Conservation (phyloP, 148 eudicot genomes). For the Pouteria glomerata region DNA sequence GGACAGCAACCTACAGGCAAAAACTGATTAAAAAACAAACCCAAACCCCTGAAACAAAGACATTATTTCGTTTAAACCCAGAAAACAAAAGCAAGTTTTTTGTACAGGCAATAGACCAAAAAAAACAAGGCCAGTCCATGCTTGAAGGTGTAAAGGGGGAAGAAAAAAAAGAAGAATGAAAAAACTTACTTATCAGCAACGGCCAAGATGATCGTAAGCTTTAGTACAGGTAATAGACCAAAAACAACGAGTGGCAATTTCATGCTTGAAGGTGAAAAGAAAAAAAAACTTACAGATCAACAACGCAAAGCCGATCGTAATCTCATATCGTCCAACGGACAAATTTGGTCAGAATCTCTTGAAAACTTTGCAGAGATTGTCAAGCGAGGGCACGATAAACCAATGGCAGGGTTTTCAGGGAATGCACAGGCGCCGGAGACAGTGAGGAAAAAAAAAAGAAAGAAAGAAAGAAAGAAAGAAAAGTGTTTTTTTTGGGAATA, state of each 20-base stretch:
- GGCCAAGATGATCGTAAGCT: not conserved
- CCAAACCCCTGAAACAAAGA: not conserved
- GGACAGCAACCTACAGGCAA: not conserved
- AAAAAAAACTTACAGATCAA: too few relatives aligned
- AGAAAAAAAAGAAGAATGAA: not conserved
- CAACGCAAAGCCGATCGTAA: too few relatives aligned
- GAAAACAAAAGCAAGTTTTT: not conserved
- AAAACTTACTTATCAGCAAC: slow-evolving; percentile 10
- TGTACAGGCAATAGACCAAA: too few relatives aligned
- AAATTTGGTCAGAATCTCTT: not conserved
- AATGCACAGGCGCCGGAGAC: not conserved
- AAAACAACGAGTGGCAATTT: too few relatives aligned
- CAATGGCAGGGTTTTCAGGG: too few relatives aligned
- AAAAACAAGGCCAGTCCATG: not conserved
- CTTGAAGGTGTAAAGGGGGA: not conserved
- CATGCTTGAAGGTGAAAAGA: not conserved
- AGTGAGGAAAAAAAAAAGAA: not conserved
- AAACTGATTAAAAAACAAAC: not conserved
- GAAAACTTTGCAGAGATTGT: not conserved
- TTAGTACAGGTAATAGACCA: not conserved
- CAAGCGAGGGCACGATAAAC: not conserved
- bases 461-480: not conserved
- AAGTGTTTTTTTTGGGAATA: not conserved
- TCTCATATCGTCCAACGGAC: not conserved
- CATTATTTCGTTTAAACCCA: not conserved